Evolutionary conservation across 148 eudicot genomes (phyloP), one percentile per base, ranked within the genome.

Genomic region (Amaranthus palmeri): DNA sequence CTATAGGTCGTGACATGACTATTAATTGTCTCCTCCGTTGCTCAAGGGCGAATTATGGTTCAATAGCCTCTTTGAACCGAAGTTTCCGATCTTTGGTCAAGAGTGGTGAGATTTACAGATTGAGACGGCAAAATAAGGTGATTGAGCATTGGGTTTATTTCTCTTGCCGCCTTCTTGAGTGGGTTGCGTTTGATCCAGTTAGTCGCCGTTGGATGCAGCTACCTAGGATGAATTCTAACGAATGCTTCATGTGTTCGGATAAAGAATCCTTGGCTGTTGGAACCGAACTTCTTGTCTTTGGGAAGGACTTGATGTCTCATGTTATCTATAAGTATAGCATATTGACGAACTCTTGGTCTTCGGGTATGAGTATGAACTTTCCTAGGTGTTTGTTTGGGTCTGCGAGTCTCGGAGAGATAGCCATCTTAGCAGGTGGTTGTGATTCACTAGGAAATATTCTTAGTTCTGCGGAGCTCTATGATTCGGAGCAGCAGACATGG

Each of bases 191-290:
- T 74, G 90, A 93, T 79, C 98, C 98, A 1, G 72, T 13, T 66
- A 80, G 83, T n/a, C 78, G 82, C 12, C 86, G 79, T 44, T 93
- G 98, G 98, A 90, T 90, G 95, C 79, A 74, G 2, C 68, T 93
- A 66, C 98, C 98, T 6, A 80, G 73, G 50, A 88, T 93, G 90
- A 71, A 80, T 41, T 82, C 87, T 4, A 81, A 88, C 40, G 88
- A 88, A 40, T 87, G 92, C 82, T 93, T 93, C 66, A 67, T 74
- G 75, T 85, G 82, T 62, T 84, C 89, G 0, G 98, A 93, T 52
- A 93, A 93, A 79, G 98, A 93, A 72, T 93, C 98, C 4, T 69
- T 93, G 65, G 98, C 95, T 4, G 98, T 93, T 62, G 98, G 98
- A 18, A 88, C 96, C 7, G 85, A 93, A 78, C 95, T 93, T 46